Evolutionary conservation across 2,329 filamentous ascomycete genomes (phyloP), one percentile per base, ranked within the genome.

Genomic region (Calonectria pauciramosa): DNA sequence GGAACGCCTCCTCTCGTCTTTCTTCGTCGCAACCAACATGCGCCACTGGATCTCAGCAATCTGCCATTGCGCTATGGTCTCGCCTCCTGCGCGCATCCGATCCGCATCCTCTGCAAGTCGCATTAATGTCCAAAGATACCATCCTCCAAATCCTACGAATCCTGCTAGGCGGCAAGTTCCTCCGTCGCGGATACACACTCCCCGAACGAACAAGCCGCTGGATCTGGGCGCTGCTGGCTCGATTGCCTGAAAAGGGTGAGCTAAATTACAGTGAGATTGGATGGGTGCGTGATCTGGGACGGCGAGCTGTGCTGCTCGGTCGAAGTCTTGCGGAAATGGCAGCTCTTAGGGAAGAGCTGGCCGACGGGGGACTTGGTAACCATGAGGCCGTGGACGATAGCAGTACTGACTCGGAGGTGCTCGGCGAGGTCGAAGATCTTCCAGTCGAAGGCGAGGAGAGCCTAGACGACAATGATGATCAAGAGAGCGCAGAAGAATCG

Each of bases 151-250:
- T 96, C 38, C 83, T 98, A 49, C 89, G 91, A 32, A 87, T 96
- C 68, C 86, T 94, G n/a, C 87, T 94, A 34, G 88, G 89, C 23
- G 91, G 91, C 68, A 91, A 91, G 74, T 91, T 94, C 67, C 89
- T 94, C 68, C 90, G 89, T 59, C 90, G 89, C 65, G 90, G 90
- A n/a, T 85, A 88, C 28, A 88, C 89, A 36, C 87, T 95, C 36
- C 88, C 91, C 32, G 90, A 91, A 79, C 90, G 93, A 63, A 92
- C 94, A 6, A 96, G 95, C 74, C 90, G 92, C 20, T 99, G 96
- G 96, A 87, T 95, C 5, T 98, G 96, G 96, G 93, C 94, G 0
- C 85, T 98, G 72, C 87, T 98, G 56, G 95, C 94, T 3, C 90
- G 92, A 72, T 89, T 96, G 73, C 93, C 94, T 0, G 94, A 95